Conservation (phyloP, 2,329 filamentous ascomycete genomes). For the Xylogone sp. region DNA sequence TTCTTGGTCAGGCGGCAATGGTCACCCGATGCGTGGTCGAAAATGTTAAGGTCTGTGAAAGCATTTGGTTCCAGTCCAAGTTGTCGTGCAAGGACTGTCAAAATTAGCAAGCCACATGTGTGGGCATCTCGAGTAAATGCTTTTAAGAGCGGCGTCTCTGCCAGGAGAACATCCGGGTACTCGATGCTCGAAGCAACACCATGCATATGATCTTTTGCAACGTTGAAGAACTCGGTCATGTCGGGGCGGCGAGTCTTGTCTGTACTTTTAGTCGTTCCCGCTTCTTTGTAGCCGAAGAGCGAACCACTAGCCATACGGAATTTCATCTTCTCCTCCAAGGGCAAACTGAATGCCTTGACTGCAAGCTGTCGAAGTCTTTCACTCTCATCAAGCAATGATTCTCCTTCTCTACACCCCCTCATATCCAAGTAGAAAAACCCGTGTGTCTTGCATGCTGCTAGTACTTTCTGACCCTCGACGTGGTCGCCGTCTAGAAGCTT, state of each 20-base stretch:
- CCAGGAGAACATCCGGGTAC: neutral
- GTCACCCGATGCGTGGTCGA: neutral
- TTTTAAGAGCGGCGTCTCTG: slow-evolving; percentile 7
- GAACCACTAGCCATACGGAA: neutral
- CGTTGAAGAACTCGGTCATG: neutral
- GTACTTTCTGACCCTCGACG: slow-evolving; percentile 6
- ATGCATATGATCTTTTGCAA: neutral
- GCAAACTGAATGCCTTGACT: neutral
- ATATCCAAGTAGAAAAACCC: slow-evolving; percentile 17
- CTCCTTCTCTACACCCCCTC: slow-evolving; percentile 8
- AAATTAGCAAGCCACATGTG: slow-evolving; percentile 14
- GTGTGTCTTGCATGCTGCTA: slow-evolving; percentile 6
- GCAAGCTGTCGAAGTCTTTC: slow-evolving; percentile 16
- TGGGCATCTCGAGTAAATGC: slow-evolving; percentile 18
- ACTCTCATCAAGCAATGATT: slow-evolving; percentile 15
- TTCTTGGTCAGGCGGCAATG: neutral
- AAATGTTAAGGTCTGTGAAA: neutral
- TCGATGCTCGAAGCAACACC: neutral
- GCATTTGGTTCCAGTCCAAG: slow-evolving; percentile 4
- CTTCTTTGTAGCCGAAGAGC: neutral
- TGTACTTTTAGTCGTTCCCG: neutral
- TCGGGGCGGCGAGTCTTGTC: neutral
- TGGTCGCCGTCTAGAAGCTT: slow-evolving; percentile 11
- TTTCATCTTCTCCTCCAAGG: neutral
- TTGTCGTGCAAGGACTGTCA: slow-evolving; percentile 19